Conservation (phyloP, 768 basidiomycete genomes). For the Cystofilobasidium ferigula region DNA sequence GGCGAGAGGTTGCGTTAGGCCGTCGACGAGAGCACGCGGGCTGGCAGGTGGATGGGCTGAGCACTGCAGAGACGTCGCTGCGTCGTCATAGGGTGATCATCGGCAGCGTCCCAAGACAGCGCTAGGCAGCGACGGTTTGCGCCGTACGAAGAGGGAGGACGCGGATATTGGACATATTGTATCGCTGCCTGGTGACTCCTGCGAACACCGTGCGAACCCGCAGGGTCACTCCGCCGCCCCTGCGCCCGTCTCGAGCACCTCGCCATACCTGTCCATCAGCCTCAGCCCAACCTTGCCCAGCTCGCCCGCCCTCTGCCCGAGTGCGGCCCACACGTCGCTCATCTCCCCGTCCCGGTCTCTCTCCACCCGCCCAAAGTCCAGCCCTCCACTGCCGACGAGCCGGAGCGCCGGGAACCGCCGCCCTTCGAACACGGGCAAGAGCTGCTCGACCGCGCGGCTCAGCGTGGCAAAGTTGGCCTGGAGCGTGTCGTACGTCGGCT, state of each 20-base stretch:
- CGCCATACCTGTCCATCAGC: neutral
- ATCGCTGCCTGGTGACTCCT: no score
- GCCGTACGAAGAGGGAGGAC: no score
- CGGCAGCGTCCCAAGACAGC: no score
- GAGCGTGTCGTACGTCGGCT: neutral
- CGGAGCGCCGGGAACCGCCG: neutral
- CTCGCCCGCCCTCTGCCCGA: neutral
- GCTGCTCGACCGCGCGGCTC: neutral
- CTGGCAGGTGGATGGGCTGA: no score
- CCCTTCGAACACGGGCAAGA: neutral
- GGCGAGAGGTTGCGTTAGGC: no score
- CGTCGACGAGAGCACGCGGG: no score
- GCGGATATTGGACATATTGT: no score
- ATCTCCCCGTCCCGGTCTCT: neutral
- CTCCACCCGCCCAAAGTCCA: neutral
- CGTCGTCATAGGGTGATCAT: no score
- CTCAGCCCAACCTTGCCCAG: neutral
- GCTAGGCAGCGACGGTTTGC: no score
- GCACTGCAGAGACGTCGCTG: no score
- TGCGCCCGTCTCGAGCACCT: neutral
- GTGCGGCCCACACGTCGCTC: neutral
- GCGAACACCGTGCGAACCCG: no score
- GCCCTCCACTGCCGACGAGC: constrained; percentile 1
- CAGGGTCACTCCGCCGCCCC: no score
- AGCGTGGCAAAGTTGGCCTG: neutral